Evolutionary conservation across 2,329 filamentous ascomycete genomes (phyloP), one percentile per base, ranked within the genome.

Genomic region (Cladosporium sp.): DNA sequence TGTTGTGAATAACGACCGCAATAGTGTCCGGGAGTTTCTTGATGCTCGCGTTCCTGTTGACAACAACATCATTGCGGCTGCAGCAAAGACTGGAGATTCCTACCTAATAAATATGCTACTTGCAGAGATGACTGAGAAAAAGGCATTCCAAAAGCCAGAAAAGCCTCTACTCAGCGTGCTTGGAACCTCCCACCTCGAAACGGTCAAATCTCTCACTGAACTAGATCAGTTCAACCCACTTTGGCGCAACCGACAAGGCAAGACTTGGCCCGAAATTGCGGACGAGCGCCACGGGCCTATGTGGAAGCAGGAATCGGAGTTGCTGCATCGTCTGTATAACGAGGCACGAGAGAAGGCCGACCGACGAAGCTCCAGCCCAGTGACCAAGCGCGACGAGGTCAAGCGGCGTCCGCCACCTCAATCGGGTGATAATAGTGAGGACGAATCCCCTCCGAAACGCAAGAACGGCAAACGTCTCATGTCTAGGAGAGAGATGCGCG

Each of bases 81-180:
- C 93, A 18, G 91, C 93, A 25, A 85, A 89, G 68, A 93, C 91
- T 51, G 93, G 93, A 1, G 92, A 98, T 62, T 84, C 91, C 59
- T 82, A 92, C 51, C 86, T 95, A 19, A 82, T 95, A 54, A 88
- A 91, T 62, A 78, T 95, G 54, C 67, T 80, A 29, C 67, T 80
- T 50, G 76, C 72, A 13, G 70, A 75, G 52, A 72, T 27, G 74
- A 78, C 6, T 80, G 87, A 11, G 69, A 90, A 40, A 41, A 72
- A 73, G 52, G 76, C 78, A 25, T 74, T 80, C 52, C 70, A 78
- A 36, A 90, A 93, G 51, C 84, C 87, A 61, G 86, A 91, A 45
- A 97, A 92, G 1, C 93, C 93, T 1, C 94, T 98, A 76, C 79
- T 96, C 32, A 90, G 91, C 52, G 91, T 93, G 1, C 96, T 98